phyloP scores from a whole-genome alignment of 306 rosid species.

The Senna tora region DNA sequence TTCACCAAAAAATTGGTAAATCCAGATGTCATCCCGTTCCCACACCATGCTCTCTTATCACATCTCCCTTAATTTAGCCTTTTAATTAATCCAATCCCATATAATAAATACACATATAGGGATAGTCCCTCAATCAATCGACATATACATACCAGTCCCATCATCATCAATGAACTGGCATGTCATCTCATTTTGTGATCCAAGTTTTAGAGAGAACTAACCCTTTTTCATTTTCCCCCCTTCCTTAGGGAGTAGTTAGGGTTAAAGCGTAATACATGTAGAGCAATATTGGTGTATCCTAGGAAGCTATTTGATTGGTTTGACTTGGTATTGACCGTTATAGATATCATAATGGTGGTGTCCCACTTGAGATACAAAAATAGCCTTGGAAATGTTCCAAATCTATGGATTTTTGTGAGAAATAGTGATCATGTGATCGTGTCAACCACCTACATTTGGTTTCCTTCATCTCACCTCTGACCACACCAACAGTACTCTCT shows the following conservation, averaged over 20 bases:
- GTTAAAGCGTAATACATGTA: not conserved
- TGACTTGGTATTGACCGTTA: conserved; percentile 25
- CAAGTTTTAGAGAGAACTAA: not conserved
- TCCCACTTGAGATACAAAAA: conserved; percentile 26
- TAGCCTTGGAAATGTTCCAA: conserved; percentile 20
- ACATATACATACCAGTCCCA: not conserved
- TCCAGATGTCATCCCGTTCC: conserved; percentile 9
- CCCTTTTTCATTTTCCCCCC: not conserved
- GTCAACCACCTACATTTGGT: conserved; percentile 3
- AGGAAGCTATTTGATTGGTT: conserved; percentile 10
- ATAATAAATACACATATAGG: not conserved
- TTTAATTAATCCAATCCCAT: too few relatives aligned
- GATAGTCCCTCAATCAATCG: not conserved
- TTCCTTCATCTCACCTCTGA: not conserved
- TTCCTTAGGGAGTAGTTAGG: too few relatives aligned
- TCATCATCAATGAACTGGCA: not conserved
- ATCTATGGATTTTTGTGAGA: conserved; percentile 23
- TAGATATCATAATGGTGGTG: conserved; percentile 1
- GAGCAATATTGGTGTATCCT: not conserved
- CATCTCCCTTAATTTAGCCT: not conserved
- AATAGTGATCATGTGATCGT: not conserved
- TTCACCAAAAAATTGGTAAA: not conserved
- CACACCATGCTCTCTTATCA: not conserved
- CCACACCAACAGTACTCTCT: not conserved
- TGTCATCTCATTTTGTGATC: not conserved